A percentile compares a stretch with the other conserved stretches of the same genome.
Conservation (phyloP, 305 asterid genomes). For the Fraxinus angustifolia region DNA sequence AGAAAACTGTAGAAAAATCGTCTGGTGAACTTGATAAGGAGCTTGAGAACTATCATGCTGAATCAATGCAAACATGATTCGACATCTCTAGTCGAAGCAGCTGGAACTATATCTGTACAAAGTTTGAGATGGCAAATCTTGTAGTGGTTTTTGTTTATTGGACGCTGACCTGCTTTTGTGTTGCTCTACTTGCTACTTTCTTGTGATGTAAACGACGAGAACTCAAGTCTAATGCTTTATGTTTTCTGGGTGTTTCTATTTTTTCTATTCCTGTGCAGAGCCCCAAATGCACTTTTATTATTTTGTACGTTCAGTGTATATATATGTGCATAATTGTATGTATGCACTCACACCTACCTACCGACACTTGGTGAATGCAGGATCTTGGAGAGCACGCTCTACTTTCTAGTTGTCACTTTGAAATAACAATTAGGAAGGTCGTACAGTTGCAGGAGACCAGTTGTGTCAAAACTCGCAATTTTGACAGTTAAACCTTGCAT, state of each 20-base stretch:
- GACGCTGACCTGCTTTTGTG: background rate
- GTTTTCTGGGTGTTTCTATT: background rate
- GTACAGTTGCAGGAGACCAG: background rate
- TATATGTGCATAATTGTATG: background rate
- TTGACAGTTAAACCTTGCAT: background rate
- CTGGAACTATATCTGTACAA: background rate
- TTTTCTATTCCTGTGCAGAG: background rate
- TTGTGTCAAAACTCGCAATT: background rate
- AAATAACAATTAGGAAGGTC: background rate
- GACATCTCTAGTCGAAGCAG: background rate
- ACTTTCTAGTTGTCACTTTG: background rate
- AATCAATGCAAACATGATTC: slow-evolving; percentile 60
- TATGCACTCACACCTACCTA: background rate
- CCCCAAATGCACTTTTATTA: background rate
- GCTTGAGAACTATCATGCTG: slow-evolving; percentile 74
- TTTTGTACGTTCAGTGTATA: background rate
- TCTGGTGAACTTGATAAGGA: slow-evolving; percentile 95
- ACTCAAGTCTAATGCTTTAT: background rate
- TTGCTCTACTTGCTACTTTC: background rate
- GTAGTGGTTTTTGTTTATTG: background rate
- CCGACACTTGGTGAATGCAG: background rate
- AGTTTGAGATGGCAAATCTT: background rate
- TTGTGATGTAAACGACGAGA: background rate
- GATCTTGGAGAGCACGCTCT: background rate
- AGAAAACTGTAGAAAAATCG: slow-evolving; percentile 50